Evolutionary conservation across 1,139 yeast genomes (phyloP).

Genomic region (Yamadazyma sp.): DNA sequence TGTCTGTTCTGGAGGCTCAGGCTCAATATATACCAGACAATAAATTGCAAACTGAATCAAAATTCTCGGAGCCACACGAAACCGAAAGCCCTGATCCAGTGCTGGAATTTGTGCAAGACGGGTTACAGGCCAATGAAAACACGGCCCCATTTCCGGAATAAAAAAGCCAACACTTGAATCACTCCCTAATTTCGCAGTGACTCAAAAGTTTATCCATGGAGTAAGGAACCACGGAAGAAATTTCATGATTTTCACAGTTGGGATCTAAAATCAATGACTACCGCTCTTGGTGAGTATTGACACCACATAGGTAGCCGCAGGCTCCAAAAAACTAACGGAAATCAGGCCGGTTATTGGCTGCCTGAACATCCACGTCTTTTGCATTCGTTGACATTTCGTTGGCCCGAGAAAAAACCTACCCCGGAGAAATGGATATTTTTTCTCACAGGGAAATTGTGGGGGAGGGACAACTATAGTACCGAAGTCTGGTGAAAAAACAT

Average conservation of each 20-base stretch:
- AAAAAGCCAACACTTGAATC: not conserved
- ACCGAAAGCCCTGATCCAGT: no score
- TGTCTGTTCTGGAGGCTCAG: no score
- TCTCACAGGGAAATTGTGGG: constrained; percentile 15
- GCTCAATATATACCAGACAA: no score
- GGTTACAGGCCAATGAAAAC: not conserved
- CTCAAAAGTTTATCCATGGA: constrained; percentile 3
- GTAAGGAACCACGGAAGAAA: not conserved
- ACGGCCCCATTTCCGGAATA: not conserved
- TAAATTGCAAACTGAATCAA: no score
- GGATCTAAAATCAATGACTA: no score
- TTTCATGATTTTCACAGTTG: not conserved
- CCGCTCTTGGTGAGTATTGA: no score
- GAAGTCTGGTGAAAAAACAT: constrained; percentile 3
- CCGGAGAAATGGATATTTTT: constrained; percentile 16
- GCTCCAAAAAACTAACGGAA: no score
- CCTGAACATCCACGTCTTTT: no score
- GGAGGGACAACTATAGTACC: constrained; percentile 7
- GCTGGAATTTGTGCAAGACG: no score
- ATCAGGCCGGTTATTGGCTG: not conserved
- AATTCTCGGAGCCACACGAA: no score
- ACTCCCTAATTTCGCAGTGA: constrained; percentile 1
- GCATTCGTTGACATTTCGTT: no score
- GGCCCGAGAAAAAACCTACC: constrained; percentile 4
- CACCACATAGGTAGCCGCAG: no score